Evolutionary conservation across 148 eudicot genomes (phyloP).

Genomic region (Vaccinium corymbosum): DNA sequence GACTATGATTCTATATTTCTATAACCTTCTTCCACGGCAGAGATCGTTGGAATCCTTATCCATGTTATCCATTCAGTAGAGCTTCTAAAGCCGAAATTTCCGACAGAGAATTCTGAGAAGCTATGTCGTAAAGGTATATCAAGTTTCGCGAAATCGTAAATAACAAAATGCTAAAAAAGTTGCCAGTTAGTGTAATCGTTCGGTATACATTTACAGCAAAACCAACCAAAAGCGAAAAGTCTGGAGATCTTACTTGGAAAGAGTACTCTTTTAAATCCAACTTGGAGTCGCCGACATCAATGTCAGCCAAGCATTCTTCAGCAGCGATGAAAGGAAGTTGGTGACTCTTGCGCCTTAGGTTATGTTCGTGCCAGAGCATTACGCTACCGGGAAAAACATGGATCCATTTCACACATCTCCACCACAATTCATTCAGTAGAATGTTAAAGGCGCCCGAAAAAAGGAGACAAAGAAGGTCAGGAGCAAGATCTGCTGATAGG

Average conservation of each 20-base stretch:
- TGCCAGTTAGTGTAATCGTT: background rate
- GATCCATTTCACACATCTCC: constrained; percentile 87
- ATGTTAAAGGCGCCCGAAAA: background rate
- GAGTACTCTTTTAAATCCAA: constrained; percentile 77
- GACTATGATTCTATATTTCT: background rate
- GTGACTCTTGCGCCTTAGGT: constrained; percentile 69
- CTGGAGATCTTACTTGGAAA: constrained; percentile 26
- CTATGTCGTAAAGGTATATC: background rate
- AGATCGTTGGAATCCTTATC: background rate
- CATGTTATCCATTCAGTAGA: background rate
- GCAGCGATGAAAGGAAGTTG: constrained; percentile 76
- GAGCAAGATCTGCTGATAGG: background rate
- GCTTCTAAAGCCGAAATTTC: background rate
- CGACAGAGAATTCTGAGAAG: background rate
- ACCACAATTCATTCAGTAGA: constrained; percentile 2
- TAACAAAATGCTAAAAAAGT: background rate
- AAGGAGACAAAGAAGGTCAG: background rate
- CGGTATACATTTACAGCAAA: background rate
- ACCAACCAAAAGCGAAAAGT: background rate
- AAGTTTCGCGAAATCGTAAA: too few species aligned
- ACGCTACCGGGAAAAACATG: constrained; percentile 73
- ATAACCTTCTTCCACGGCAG: background rate
- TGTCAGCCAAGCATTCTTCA: constrained; percentile 81
- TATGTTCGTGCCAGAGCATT: constrained; percentile 76
- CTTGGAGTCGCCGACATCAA: constrained; percentile 55